These are phyloP conservation scores for Acacia confusa DNA, from an alignment of 306 rosid genomes.

Conservation along the genomic window DNA sequence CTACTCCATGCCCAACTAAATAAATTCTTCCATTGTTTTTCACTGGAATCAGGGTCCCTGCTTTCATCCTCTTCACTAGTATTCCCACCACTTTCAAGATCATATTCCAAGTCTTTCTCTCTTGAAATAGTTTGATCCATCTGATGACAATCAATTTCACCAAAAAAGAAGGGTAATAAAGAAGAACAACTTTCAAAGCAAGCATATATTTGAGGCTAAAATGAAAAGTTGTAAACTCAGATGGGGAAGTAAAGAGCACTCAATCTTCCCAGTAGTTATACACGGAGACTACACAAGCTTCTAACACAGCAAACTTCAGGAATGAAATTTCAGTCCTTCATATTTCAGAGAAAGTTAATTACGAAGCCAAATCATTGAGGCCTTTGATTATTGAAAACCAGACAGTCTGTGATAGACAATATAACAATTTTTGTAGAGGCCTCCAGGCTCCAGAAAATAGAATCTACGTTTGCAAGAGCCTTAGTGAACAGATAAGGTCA, in stretches of 20 bases:
- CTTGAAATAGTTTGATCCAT: conserved; percentile 40
- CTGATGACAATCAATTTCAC: conserved; percentile 36
- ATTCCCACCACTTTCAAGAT: conserved; percentile 61
- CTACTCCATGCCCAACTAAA: conserved; percentile 47
- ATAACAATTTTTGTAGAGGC: background rate
- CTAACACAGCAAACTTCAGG: background rate
- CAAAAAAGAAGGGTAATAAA: conserved; percentile 12
- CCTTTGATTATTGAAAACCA: background rate
- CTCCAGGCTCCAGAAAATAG: background rate
- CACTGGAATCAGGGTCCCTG: conserved; percentile 37
- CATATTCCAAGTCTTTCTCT: conserved; percentile 44
- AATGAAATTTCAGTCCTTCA: background rate
- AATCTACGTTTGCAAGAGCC: background rate
- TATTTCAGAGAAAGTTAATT: background rate
- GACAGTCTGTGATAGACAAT: background rate
- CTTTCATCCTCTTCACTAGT: conserved; percentile 63
- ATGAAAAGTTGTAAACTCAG: background rate
- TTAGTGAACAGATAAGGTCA: background rate
- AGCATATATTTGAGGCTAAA: background rate
- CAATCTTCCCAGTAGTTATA: background rate
- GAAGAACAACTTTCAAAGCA: background rate
- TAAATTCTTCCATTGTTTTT: conserved; percentile 42
- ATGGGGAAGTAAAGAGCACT: background rate
- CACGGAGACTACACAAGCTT: background rate
- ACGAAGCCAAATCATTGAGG: background rate